Conservation (phyloP, 495 filamentous ascomycete species). For the Xylaria nigripes region DNA sequence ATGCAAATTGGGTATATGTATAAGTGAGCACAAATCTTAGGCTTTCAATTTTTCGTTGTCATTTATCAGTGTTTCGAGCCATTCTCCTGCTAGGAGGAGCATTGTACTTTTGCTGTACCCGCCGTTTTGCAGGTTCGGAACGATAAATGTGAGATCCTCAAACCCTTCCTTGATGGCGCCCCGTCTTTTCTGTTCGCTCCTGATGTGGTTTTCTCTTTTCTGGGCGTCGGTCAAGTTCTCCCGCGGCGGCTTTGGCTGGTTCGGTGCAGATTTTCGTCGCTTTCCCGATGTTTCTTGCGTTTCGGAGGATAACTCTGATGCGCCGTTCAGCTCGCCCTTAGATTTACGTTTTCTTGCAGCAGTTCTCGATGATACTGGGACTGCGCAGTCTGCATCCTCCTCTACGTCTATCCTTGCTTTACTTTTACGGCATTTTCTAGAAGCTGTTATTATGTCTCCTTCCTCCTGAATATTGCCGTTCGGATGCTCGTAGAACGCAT, state of each 20-base stretch:
- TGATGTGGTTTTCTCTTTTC: slow-evolving; percentile 81
- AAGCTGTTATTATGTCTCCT: slow-evolving; percentile 32
- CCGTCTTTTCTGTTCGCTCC: slow-evolving; percentile 79
- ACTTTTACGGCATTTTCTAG: slow-evolving; percentile 42
- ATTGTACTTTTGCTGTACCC: slow-evolving; percentile 75
- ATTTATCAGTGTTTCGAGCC: slow-evolving; percentile 59
- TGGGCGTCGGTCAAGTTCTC: slow-evolving; percentile 78
- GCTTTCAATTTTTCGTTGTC: slow-evolving; percentile 52
- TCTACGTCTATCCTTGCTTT: slow-evolving; percentile 28
- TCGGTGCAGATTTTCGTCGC: slow-evolving; percentile 20
- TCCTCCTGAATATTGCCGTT: slow-evolving; percentile 28
- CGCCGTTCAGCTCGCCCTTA: slow-evolving; percentile 20
- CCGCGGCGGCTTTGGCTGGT: slow-evolving; percentile 43
- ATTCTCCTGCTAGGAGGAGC: slow-evolving; percentile 61
- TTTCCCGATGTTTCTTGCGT: slow-evolving; percentile 21
- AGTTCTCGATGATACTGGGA: slow-evolving; percentile 10
- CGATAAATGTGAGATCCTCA: slow-evolving; percentile 59
- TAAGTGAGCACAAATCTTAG: neutral
- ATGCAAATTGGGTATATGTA: neutral
- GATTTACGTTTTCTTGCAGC: slow-evolving; percentile 31
- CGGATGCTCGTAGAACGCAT: slow-evolving; percentile 3
- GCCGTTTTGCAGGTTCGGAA: slow-evolving; percentile 60
- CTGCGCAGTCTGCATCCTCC: slow-evolving; percentile 15
- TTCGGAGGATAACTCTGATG: slow-evolving; percentile 17
- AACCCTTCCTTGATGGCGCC: slow-evolving; percentile 72